These are phyloP conservation scores for Posidonia australis DNA, from an alignment of 106 monocot genomes.

Conservation along the genomic window DNA sequence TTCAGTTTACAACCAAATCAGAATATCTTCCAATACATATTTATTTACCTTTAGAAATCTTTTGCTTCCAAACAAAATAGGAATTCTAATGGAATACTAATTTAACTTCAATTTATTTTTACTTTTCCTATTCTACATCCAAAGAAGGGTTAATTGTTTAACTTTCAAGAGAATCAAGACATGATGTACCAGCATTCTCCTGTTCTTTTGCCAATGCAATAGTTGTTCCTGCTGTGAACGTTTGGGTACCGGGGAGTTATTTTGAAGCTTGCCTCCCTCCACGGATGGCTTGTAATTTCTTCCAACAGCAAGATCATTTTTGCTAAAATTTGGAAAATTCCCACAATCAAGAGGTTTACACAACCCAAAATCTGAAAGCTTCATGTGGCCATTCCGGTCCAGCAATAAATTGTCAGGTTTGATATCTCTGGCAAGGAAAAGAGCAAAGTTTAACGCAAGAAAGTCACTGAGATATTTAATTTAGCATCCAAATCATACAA, in stretches of 20 bases:
- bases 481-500: neutral
- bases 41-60: no score
- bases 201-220: constrained; percentile 70
- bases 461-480: neutral
- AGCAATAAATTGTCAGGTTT: constrained; percentile 73
- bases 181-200: constrained; percentile 41
- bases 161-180: neutral
- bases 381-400: constrained; percentile 70
- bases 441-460: neutral
- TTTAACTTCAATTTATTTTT: no score
- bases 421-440: constrained; percentile 43
- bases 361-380: constrained; percentile 79
- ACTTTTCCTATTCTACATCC: no score
- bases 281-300: constrained; percentile 20
- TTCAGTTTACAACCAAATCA: no score
- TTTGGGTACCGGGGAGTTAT: constrained; percentile 21
- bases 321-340: constrained; percentile 52
- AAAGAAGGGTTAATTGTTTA: neutral
- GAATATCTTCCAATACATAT: no score
- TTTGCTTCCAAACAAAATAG: no score
- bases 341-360: constrained; percentile 62
- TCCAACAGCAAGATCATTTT: constrained; percentile 31
- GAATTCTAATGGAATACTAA: no score
- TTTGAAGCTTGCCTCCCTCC: constrained; percentile 29
- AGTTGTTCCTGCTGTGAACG: constrained; percentile 65